Base-by-base conservation (phyloP, 2,329 filamentous ascomycete genomes). In the Epichloe typhina region DNA sequence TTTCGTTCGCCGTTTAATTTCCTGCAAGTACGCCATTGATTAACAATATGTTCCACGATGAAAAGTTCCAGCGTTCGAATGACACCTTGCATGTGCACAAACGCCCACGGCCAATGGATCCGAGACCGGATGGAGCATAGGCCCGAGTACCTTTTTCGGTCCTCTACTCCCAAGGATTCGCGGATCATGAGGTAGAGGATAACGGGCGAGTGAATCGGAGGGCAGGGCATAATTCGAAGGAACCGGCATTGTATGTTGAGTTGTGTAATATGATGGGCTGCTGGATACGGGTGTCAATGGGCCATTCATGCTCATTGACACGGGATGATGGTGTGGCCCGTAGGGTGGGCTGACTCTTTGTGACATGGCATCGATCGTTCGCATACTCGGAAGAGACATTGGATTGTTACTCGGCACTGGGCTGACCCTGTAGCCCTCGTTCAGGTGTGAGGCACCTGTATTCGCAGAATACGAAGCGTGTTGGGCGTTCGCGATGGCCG, bases 1-100 rank as follows among this genome's bases (percentile, higher is more conserved):
- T 63, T 81, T 81, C 45, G 77, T 81, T 58, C 77, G 73, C 54
- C 77, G 73, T 63, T 80, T 81, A 60, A 81, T 81, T 62, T 81
- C 77, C 77, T 81, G 62, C 26, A 50, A 47, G n/a, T 49, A 33
- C 33, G 43, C 47, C 12, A n/a, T 36, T 38, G 12, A 38, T 56
- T 50, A 57, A 46, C 9, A 5, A 23, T 38, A n/a, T 46, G 12
- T 5, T 17, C 23, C 15, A 36, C 21, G n/a, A 31, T 43, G 36
- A n/a, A 47, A 3, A 9, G 7, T 11, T n/a, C 6, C 19, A 36
- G 3, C 5, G 21, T 13, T 37, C 13, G 19, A 5, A 15, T 26
- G 45, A 23, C 15, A 37, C n/a, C 17, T 5, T 7, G 7, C 2
- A n/a, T 40, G 38, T 40, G 26, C 26, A 31, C 26, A 31, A 31